Percentiles rank a stretch among this genome's conserved stretches.
Evolutionary conservation across 1,284 basidiomycete species (phyloP).

Genomic region (Amylostereum areolatum): DNA sequence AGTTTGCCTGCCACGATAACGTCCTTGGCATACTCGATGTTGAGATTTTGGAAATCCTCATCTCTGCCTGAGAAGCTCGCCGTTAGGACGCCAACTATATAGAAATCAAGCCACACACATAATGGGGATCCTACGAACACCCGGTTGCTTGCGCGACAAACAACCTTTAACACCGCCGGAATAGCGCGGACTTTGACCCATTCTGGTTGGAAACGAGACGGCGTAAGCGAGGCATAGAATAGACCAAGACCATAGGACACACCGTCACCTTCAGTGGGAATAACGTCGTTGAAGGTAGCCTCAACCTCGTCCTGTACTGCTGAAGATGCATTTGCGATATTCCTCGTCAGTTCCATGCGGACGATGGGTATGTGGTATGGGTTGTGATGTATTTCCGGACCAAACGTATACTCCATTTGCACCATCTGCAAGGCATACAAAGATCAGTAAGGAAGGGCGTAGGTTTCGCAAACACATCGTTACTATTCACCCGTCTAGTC

Average conservation of each 20-base stretch:
- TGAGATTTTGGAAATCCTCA: constrained; percentile 30
- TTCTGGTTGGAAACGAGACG: constrained; percentile 18
- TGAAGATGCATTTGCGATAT: constrained; percentile 27
- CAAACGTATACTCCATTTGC: constrained; percentile 32
- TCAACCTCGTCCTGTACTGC: constrained; percentile 33
- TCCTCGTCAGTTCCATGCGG: constrained; percentile 30
- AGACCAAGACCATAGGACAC: constrained; percentile 4
- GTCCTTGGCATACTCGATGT: constrained; percentile 24
- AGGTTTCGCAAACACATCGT: background rate
- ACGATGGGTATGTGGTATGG: constrained; percentile 33
- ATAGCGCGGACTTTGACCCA: constrained; percentile 30
- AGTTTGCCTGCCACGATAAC: constrained; percentile 19
- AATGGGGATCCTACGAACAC: constrained; percentile 34
- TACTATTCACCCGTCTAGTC: constrained; percentile 16
- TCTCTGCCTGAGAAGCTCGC: constrained; percentile 29
- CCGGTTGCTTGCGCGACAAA: constrained; percentile 33
- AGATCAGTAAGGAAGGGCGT: background rate
- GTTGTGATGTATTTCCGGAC: constrained; percentile 24
- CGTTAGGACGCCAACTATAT: background rate
- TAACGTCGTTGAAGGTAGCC: constrained; percentile 24
- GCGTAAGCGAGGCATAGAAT: too few species aligned
- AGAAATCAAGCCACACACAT: constrained; percentile 20
- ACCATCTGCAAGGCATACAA: constrained; percentile 22
- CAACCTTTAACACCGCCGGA: constrained; percentile 30
- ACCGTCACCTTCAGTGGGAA: constrained; percentile 20